Percentiles rank a stretch among this genome's conserved stretches.
phyloP scores from a whole-genome alignment of 306 rosid species.

The Arachis hypogaea region DNA sequence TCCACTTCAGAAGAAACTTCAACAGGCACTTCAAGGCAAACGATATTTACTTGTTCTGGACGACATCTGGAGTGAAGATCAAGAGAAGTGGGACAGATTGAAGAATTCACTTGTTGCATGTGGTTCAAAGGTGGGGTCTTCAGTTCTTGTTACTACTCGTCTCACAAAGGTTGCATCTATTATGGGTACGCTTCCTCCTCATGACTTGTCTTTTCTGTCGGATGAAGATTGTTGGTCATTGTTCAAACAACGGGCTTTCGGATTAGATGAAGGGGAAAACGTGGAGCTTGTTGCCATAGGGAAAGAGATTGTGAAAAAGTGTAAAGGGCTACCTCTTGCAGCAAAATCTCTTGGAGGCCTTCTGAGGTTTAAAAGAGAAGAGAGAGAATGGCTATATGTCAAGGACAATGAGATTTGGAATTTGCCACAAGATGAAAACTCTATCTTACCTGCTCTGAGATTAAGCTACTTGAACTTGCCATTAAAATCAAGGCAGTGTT shows the following conservation, averaged over 20 bases:
- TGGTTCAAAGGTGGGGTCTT: slow-evolving; percentile 38
- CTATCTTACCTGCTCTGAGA: slow-evolving; percentile 26
- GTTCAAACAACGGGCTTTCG: slow-evolving; percentile 42
- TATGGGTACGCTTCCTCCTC: slow-evolving; percentile 22
- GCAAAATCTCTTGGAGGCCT: slow-evolving; percentile 34
- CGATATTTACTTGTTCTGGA: slow-evolving; percentile 44
- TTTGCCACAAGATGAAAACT: slow-evolving; percentile 26
- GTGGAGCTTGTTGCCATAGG: slow-evolving; percentile 11
- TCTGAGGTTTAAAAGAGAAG: neutral
- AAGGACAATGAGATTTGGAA: slow-evolving; percentile 21
- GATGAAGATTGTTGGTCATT: slow-evolving; percentile 41
- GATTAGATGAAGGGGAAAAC: neutral
- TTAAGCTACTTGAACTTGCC: slow-evolving; percentile 34
- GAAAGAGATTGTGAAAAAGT: neutral
- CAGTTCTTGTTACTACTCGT: slow-evolving; percentile 42
- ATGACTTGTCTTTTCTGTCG: slow-evolving; percentile 25
- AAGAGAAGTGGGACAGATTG: slow-evolving; percentile 40
- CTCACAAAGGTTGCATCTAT: slow-evolving; percentile 36
- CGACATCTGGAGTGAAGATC: slow-evolving; percentile 48
- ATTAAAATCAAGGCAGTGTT: slow-evolving; percentile 20
- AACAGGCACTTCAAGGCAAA: slow-evolving; percentile 9
- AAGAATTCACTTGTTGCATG: slow-evolving; percentile 26
- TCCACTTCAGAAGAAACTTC: slow-evolving; percentile 9
- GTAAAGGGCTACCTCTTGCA: slow-evolving; percentile 28
- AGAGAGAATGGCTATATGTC: slow-evolving; percentile 23